Base-by-base conservation (phyloP, 2,329 filamentous ascomycete genomes). In the Stylonectria norvegica region DNA sequence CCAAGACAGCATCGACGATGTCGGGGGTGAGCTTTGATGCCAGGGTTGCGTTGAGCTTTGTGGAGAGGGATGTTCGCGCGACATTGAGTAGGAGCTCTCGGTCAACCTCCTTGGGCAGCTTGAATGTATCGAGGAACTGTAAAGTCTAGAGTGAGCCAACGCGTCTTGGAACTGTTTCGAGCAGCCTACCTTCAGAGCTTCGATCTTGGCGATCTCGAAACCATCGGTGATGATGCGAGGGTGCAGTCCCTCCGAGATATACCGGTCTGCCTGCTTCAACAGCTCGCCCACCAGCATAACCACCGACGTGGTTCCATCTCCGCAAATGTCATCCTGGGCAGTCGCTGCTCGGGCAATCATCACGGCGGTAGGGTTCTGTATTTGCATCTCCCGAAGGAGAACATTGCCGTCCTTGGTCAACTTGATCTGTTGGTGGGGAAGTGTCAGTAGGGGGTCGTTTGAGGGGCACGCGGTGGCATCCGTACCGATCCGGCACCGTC, bases 361-460 rank as follows among this genome's bases (percentile, higher is more conserved):
- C 48, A 93, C 93, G 52, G 93, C 93, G 23, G 93, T 98, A 19
- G 93, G 93, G 68, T 97, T 97, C 72, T 96, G 91, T 64, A 97
- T 97, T 81, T 97, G 90, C 81, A 85, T 85, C 66, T 85, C 81
- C 58, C 81, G 73, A 50, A 85, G 69, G 18, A 85, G 74, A 46
- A 97, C 91, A 61, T 95, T 96, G 64, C 93, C 93, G 71, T 98
- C 93, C 70, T 98, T 98, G 57, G 93, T 98, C 65, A 98, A 79
- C 73, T 98, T 98, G 73, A 98, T 98, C 81, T 93, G 56, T n/a
- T n/a, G n/a, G 63, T 47, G 55, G 57, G 43, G 36, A 38, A 38
- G 16, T 20, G 53, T 63, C 50, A 62, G 60, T 56, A 54, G 53
- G 40, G 49, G 51, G 49, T 49, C 41, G 43, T 48, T 42, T 51